Evolutionary conservation across 495 filamentous ascomycete genomes (phyloP).

Genomic region (Friedmanniomyces endolithicus): DNA sequence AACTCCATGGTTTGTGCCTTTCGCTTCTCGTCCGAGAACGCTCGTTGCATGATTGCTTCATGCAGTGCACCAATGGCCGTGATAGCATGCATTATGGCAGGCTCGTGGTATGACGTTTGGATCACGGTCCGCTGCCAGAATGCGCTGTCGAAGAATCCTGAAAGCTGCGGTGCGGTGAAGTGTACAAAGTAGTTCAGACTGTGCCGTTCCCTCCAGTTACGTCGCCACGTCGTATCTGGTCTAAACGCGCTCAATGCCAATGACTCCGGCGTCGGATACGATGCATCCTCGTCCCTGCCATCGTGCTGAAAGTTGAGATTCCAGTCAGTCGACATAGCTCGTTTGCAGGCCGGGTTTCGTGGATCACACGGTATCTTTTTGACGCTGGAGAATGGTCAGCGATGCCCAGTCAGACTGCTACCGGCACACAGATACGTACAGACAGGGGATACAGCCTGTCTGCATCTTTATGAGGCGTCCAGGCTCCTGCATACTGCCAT

Average conservation of each 20-base stretch:
- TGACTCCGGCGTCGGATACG: background rate
- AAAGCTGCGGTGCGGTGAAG: constrained; percentile 19
- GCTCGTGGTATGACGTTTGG: constrained; percentile 17
- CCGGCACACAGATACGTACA: constrained; percentile 3
- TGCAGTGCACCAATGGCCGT: constrained; percentile 21
- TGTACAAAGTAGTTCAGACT: constrained; percentile 20
- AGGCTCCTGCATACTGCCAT: background rate
- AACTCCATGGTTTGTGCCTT: constrained; percentile 17
- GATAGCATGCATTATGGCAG: constrained; percentile 20
- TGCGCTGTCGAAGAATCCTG: constrained; percentile 18
- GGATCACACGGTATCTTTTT: constrained; percentile 16
- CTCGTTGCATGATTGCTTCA: constrained; percentile 17
- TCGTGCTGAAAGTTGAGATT: constrained; percentile 10
- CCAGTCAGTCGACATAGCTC: constrained; percentile 14
- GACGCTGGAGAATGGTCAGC: background rate
- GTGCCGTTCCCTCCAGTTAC: constrained; percentile 17
- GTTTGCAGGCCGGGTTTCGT: constrained; percentile 8
- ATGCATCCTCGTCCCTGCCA: background rate
- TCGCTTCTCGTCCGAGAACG: constrained; percentile 10
- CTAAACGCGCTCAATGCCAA: constrained; percentile 2
- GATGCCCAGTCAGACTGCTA: background rate
- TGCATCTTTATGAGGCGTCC: constrained; percentile 7
- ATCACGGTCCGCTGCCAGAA: constrained; percentile 21
- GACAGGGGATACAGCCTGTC: constrained; percentile 17
- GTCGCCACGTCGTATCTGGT: constrained; percentile 16